phyloP scores from a whole-genome alignment of 345 rosid genomes.

The Brassica napus region Da-Ae NC_063440.1:9227501-9228000 shows the following conservation, averaged over 20 bases:
- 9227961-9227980: constrained; percentile 80
- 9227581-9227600: constrained; percentile 72
- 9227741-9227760: not conserved
- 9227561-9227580: constrained; percentile 68
- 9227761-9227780: not conserved
- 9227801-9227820: constrained; percentile 65
- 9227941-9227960: constrained; percentile 63
- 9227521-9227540: constrained; percentile 94
- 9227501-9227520: constrained; percentile 57
- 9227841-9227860: constrained; percentile 41
- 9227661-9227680: not conserved
- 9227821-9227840: constrained; percentile 46
- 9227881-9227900: constrained; percentile 2
- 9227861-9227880: constrained; percentile 25
- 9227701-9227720: not conserved
- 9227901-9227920: constrained; percentile 70
- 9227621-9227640: not conserved
- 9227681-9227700: not conserved
- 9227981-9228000: constrained; percentile 71
- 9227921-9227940: constrained; percentile 69
- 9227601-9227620: constrained; percentile 43
- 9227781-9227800: constrained; percentile 12
- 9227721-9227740: constrained; percentile 7
- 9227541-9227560: constrained; percentile 80
- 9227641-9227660: not conserved